Evolutionary conservation across 2,329 filamentous ascomycete species (phyloP), one percentile per base, ranked within the genome.

Genomic region (Clarireedia homoeocarpa): DNA sequence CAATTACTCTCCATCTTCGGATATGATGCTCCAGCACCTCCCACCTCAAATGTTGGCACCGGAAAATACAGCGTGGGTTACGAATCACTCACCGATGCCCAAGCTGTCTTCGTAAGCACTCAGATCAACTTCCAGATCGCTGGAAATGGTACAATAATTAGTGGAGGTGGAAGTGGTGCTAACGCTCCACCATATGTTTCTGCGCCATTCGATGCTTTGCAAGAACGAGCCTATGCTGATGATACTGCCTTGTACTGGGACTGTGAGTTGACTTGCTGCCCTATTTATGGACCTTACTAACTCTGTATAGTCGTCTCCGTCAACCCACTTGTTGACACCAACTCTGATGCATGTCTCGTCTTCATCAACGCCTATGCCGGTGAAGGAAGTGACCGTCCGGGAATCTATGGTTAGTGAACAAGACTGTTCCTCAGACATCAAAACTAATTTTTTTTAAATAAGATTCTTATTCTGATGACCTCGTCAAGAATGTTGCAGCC

Each of bases 341-440:
- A 27, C 5, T 75, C 78, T 1, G 78, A 91, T 63, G 76, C 89
- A 6, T 94, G 89, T 60, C 70, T 86, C 2, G 81, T 86, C 0
- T 81, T 86, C 61, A 79, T 82, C 62, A 87, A 87, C 65, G 79
- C 77, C 6, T 88, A 86, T 69, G 82, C 86, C 1, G 83, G 86
- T 1, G 90, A 95, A 70, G 87, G 85, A 1, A 86, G 78, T 60
- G 78, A 89, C 57, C 76, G 82, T 48, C 73, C 80, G 0, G 76
- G 75, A 6, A 73, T 89, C 42, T 76, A 77, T 30, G 53, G 47
- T 51, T 14, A 44, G 44, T 30, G 20, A 46, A 3, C 10, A 20
- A 20, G 10, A 27, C 20, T 26, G 1, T 15, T 17, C 20, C 5
- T 17, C 12, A n/a, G 6, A 6, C 3, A 36, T 34, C 2, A 23